Percentiles rank a stretch among this genome's conserved stretches.
Conservation (phyloP, 345 rosid genomes). For the Acer yangbiense region DNA sequence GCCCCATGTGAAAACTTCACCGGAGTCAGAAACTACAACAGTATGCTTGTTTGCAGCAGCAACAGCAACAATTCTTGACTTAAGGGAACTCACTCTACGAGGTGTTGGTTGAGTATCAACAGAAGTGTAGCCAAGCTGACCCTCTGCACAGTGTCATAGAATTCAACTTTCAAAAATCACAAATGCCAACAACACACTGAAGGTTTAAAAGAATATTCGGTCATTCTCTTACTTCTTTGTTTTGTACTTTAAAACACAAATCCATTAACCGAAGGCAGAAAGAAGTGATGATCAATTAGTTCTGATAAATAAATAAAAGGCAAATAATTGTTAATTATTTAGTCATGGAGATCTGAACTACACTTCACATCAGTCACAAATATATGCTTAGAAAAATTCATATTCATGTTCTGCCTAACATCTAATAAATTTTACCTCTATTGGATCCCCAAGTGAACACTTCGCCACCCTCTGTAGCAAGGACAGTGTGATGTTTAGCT, state of each 20-base stretch:
- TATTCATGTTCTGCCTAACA: not conserved
- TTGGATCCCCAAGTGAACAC: conserved; percentile 98
- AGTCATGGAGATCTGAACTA: not conserved
- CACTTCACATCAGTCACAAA: conserved; percentile 13
- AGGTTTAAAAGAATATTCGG: not conserved
- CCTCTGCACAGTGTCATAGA: conserved; percentile 62
- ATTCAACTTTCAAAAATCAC: conserved; percentile 21
- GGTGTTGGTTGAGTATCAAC: conserved; percentile 98
- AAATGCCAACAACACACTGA: conserved; percentile 4
- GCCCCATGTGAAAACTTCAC: conserved; percentile 99
- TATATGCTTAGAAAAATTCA: not conserved
- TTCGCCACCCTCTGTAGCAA: conserved; percentile 89
- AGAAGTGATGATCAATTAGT: not conserved
- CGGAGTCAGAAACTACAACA: conserved; percentile 85
- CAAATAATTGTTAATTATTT: not conserved
- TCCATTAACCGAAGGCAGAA: not conserved
- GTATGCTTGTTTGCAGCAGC: conserved; percentile 97
- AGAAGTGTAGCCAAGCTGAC: conserved; percentile 96
- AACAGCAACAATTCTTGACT: conserved; percentile 76
- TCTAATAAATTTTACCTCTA: conserved; percentile 60
- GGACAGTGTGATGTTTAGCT: conserved; percentile 96
- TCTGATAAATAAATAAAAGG: not conserved
- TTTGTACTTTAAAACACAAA: conserved; percentile 14
- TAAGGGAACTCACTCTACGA: conserved; percentile 82
- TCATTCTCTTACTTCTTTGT: conserved; percentile 13